Percentiles rank a stretch among this genome's conserved stretches.
phyloP scores from a whole-genome alignment of 345 rosid species.

The Firmiana major region DNA sequence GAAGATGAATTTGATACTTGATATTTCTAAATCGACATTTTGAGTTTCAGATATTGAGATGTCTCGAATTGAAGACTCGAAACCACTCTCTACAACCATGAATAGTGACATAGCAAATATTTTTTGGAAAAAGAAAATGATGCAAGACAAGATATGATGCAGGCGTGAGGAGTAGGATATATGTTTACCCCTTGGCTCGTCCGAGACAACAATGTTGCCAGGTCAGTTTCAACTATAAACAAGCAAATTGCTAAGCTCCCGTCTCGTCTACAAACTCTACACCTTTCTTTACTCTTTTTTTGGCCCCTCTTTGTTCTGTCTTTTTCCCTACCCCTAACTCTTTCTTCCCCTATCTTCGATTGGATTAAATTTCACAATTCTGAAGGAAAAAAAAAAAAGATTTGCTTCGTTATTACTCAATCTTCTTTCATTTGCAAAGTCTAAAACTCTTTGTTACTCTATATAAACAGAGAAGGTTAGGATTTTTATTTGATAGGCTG shows the following conservation, averaged over 20 bases:
- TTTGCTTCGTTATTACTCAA: background rate
- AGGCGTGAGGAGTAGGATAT: background rate
- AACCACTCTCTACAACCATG: background rate
- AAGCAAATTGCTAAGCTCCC: background rate
- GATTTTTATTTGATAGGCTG: too few species aligned
- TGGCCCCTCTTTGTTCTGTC: background rate
- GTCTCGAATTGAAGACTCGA: background rate
- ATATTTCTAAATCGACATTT: too few species aligned
- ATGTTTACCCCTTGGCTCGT: background rate
- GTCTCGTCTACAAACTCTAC: background rate
- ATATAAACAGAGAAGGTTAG: too few species aligned
- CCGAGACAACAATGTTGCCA: background rate
- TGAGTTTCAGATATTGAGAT: too few species aligned
- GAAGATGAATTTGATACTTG: too few species aligned
- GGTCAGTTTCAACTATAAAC: conserved; percentile 3
- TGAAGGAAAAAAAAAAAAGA: too few species aligned
- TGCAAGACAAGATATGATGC: background rate
- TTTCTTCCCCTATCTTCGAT: background rate
- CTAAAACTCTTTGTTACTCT: background rate
- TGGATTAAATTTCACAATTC: background rate
- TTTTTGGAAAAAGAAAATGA: background rate
- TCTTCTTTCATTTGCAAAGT: background rate
- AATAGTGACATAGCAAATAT: background rate
- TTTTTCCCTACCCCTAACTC: background rate
- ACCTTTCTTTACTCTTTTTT: background rate